A percentile compares a stretch with the other conserved stretches of the same genome.
These are phyloP conservation scores for Podospora bellae-mahoneyi DNA, from an alignment of 495 filamentous ascomycete species.

Conservation along the genomic window DNA sequence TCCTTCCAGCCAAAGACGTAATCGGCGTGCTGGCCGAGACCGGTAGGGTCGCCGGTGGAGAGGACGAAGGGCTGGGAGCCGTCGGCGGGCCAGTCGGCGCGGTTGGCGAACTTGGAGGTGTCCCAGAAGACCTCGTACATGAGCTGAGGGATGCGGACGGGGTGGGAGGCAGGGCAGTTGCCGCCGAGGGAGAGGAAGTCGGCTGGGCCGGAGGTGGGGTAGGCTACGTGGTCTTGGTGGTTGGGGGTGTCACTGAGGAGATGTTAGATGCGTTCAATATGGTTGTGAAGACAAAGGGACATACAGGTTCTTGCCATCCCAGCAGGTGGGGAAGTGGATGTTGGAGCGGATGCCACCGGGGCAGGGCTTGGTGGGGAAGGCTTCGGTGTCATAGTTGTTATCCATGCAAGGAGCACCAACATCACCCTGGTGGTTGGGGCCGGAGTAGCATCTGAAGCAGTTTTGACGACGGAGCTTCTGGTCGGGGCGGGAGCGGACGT, in stretches of 20 bases:
- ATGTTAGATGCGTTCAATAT: too few relatives aligned
- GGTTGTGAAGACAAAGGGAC: too few relatives aligned
- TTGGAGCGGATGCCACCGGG: conserved; percentile 50
- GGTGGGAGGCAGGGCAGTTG: conserved; percentile 47
- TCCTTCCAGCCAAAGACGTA: conserved; percentile 53
- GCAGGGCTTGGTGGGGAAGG: conserved; percentile 41
- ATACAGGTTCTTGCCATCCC: conserved; percentile 50
- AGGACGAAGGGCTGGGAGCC: conserved; percentile 50
- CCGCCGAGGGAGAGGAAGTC: conserved; percentile 45
- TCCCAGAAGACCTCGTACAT: conserved; percentile 55
- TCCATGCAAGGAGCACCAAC: conserved; percentile 43
- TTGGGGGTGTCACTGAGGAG: conserved; percentile 42
- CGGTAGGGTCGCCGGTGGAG: conserved; percentile 44
- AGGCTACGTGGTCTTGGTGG: conserved; percentile 51
- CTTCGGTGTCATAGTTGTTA: conserved; percentile 38
- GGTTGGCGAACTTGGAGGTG: conserved; percentile 47
- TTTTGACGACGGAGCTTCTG: conserved; percentile 41
- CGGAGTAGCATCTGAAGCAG: conserved; percentile 51
- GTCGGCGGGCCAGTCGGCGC: conserved; percentile 43
- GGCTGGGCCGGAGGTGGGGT: conserved; percentile 45
- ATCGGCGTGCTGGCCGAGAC: conserved; percentile 47
- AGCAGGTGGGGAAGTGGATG: conserved; percentile 55
- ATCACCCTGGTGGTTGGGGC: conserved; percentile 49
- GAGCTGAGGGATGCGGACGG: conserved; percentile 48
- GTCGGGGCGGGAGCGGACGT: conserved; percentile 37